A percentile compares a stretch with the other conserved stretches of the same genome.
Evolutionary conservation across 2,329 filamentous ascomycete genomes (phyloP).

Genomic region (Ophiocordyceps unilateralis): DNA sequence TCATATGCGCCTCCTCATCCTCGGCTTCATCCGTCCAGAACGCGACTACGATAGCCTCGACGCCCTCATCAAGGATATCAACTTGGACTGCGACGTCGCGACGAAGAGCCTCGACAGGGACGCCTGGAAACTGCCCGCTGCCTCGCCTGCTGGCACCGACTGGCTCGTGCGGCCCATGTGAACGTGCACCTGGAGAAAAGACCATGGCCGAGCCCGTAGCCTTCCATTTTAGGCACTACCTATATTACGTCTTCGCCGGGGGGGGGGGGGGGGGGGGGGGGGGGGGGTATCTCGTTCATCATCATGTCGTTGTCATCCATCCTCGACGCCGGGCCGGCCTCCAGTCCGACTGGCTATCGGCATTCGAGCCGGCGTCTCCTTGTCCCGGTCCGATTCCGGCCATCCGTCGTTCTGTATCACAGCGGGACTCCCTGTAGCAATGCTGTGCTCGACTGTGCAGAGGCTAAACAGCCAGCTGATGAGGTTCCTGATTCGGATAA

Average conservation of each 20-base stretch:
- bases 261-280: neutral
- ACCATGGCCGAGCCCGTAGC: neutral
- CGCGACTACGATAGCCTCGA: constrained; percentile 75
- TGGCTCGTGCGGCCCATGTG: constrained; percentile 20
- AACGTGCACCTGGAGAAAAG: neutral
- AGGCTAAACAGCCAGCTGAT: constrained; percentile 34
- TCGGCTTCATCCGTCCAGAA: constrained; percentile 82
- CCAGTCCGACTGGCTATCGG: neutral
- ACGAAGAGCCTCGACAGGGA: constrained; percentile 50
- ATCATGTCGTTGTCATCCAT: neutral
- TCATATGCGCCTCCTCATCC: constrained; percentile 60
- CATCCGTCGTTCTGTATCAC: no score
- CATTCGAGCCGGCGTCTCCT: neutral
- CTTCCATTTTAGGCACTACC: neutral
- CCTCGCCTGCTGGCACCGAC: constrained; percentile 10
- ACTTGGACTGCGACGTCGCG: constrained; percentile 73
- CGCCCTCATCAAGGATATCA: constrained; percentile 74
- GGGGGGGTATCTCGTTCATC: constrained; percentile 1
- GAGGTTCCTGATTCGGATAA: constrained; percentile 36
- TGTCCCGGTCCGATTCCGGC: no score
- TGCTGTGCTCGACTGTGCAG: neutral
- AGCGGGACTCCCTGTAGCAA: no score
- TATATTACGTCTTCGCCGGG: neutral
- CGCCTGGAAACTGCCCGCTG: constrained; percentile 34
- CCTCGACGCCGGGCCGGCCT: neutral